A percentile compares a stretch with the other conserved stretches of the same genome.
phyloP scores from a whole-genome alignment of 2,329 filamentous ascomycete genomes.

The Aspergillus niger region DNA sequence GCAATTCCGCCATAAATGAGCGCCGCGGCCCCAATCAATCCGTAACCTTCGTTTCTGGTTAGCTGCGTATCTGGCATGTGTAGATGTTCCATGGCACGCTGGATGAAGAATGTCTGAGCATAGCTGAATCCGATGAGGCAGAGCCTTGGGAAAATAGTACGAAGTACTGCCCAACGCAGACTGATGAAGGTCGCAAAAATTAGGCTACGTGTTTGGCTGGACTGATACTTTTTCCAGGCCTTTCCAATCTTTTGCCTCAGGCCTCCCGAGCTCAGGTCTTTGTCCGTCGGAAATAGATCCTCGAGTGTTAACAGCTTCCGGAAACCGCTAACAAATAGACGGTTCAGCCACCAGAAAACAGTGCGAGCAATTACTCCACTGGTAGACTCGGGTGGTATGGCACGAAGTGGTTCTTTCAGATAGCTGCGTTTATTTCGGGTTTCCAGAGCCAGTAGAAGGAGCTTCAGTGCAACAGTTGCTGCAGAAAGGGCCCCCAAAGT shows the following conservation, averaged over 20 bases:
- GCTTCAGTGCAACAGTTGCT: conserved; percentile 41
- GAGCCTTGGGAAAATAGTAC: conserved; percentile 19
- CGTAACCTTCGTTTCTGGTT: conserved; percentile 33
- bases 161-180: conserved; percentile 24
- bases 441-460: conserved; percentile 47
- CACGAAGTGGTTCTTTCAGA: conserved; percentile 17
- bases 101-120: conserved; percentile 30
- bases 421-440: conserved; percentile 42
- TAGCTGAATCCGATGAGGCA: conserved; percentile 25
- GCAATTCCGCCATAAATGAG: conserved; percentile 44
- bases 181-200: conserved; percentile 23
- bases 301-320: conserved; percentile 21
- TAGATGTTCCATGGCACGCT: conserved; percentile 26
- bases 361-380: conserved; percentile 31
- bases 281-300: conserved; percentile 15
- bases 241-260: not conserved
- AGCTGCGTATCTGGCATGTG: conserved; percentile 7
- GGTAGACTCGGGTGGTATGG: conserved; percentile 24
- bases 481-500: conserved; percentile 40
- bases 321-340: conserved; percentile 28
- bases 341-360: conserved; percentile 43
- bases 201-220: not conserved
- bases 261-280: not conserved
- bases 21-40: conserved; percentile 40
- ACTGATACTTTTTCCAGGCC: not conserved